Base-by-base conservation (phyloP, 2,329 filamentous ascomycete species). In the Fusarium setosum region DNA sequence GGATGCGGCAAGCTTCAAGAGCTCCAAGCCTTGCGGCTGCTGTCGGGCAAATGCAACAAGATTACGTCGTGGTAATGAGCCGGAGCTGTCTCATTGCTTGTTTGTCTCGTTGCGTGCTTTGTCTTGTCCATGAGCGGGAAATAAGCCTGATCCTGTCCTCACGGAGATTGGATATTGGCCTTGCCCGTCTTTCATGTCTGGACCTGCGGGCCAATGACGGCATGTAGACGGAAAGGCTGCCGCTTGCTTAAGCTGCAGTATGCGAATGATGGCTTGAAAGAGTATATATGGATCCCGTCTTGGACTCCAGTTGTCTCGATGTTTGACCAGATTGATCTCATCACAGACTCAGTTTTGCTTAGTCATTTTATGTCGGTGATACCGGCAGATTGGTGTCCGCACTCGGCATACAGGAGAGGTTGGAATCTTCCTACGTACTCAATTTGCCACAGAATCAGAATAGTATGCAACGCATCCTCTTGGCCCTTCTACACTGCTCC, bases 401-500 rank as follows among this genome's bases (percentile, higher is more conserved):
- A 42, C 4, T 24, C 21, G n/a, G 40, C 40, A 26, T 29, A 17
- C 17, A 24, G 26, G 13, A 38, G 29, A 34, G 38, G 17, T n/a
- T 38, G 35, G 41, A 45, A 29, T 29, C 12, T 12, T 29, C 26
- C 18, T 13, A 44, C 29, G 15, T n/a, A n/a, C n/a, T n/a, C n/a
- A n/a, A n/a, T n/a, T n/a, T n/a, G n/a, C n/a, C n/a, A n/a, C n/a
- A n/a, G n/a, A n/a, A n/a, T n/a, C n/a, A n/a, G n/a, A n/a, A n/a
- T n/a, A n/a, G n/a, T n/a, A n/a, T n/a, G n/a, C n/a, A 34, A 18
- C 24, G 42, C 54, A n/a, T 62, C 17, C 35, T 56, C 44, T 53
- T 63, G 56, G 44, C 47, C 49, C 50, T 24, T 26, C 49, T 49
- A 56, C 64, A 67, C 65, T 18, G 41, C 40, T 35, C 32, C 37